Evolutionary conservation across 306 rosid genomes (phyloP).

Genomic region (Cucurbita pepo): DNA sequence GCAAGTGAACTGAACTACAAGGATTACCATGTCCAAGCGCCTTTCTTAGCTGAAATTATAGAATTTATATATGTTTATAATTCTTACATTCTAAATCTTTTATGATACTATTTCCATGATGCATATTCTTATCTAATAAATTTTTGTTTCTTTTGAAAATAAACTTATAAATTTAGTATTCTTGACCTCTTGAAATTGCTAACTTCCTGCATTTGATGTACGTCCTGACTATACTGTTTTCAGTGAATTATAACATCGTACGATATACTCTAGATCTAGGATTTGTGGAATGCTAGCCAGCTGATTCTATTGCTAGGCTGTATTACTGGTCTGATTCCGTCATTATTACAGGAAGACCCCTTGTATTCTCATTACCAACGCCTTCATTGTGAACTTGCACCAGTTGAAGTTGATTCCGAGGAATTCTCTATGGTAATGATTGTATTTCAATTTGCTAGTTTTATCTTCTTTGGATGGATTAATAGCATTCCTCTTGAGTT

Average conservation of each 20-base stretch:
- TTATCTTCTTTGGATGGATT: neutral
- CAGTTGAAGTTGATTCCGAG: conserved; percentile 34
- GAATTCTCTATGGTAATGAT: conserved; percentile 68
- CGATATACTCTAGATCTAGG: conserved; percentile 1
- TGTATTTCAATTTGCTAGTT: neutral
- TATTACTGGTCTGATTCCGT: conserved; percentile 3
- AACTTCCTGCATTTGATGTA: neutral
- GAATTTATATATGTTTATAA: too few relatives aligned
- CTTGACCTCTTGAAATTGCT: neutral
- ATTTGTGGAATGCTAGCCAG: neutral
- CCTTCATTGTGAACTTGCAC: conserved; percentile 58
- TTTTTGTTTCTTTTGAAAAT: neutral
- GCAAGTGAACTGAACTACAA: neutral
- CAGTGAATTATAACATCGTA: neutral
- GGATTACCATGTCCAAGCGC: neutral
- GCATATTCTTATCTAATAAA: neutral
- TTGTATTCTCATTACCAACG: conserved; percentile 55
- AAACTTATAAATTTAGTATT: neutral
- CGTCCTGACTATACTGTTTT: neutral
- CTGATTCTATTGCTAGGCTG: neutral
- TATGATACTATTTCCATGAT: neutral
- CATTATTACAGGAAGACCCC: conserved; percentile 55
- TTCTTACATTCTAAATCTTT: neutral
- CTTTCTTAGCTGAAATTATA: neutral
- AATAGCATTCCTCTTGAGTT: neutral